phyloP scores from a whole-genome alignment of 2,329 filamentous ascomycete species.

The Pyrenophora seminiperda region DNA sequence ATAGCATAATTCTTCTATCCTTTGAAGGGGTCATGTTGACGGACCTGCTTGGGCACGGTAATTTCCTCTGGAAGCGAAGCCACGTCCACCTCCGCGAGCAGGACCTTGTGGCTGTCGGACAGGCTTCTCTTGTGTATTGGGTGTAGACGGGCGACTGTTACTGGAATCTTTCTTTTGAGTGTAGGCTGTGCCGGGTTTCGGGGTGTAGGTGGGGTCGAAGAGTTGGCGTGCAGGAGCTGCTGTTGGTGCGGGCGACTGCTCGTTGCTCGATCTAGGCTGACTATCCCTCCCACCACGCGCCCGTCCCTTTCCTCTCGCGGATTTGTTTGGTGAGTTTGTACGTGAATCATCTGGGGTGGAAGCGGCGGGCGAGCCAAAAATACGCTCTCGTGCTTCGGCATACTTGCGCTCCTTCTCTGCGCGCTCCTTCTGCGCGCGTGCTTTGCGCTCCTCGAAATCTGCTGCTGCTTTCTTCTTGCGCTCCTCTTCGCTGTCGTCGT shows the following conservation, averaged over 20 bases:
- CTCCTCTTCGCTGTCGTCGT: conserved; percentile 69
- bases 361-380: conserved; percentile 69
- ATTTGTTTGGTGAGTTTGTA: conserved; percentile 43
- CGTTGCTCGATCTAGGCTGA: conserved; percentile 46
- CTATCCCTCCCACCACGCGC: conserved; percentile 46
- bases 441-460: conserved; percentile 76
- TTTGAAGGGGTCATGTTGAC: conserved; percentile 16
- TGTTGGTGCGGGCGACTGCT: conserved; percentile 43
- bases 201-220: conserved; percentile 75
- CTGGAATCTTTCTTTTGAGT: conserved; percentile 52
- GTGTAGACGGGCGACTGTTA: conserved; percentile 56
- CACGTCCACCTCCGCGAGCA: conserved; percentile 76
- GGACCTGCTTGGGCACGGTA: conserved; percentile 22
- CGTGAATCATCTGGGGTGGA: conserved; percentile 44
- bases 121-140: conserved; percentile 69
- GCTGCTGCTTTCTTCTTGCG: conserved; percentile 64
- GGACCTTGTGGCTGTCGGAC: conserved; percentile 78
- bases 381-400: conserved; percentile 83
- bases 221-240: conserved; percentile 62
- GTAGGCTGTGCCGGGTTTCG: conserved; percentile 63
- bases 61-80: conserved; percentile 68
- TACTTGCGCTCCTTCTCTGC: conserved; percentile 92
- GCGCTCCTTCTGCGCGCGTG: conserved; percentile 75
- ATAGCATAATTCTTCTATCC: too few species aligned
- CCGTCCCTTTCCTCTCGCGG: conserved; percentile 44